Evolutionary conservation across 768 basidiomycete genomes (phyloP).

Genomic region (Inosperma sp.): DNA sequence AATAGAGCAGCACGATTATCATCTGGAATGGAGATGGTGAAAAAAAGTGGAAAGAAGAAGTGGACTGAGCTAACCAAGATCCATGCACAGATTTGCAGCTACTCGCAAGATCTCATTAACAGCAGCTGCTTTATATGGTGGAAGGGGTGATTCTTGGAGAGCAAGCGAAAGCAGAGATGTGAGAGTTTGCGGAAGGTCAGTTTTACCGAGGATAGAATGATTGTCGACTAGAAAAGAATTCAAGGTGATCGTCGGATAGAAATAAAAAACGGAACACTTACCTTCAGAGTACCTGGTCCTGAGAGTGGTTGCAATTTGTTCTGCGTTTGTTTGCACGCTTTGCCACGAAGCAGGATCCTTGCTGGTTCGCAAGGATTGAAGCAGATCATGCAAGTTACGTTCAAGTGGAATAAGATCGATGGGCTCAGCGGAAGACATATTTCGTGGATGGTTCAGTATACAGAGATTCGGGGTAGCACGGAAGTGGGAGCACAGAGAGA

Average conservation of each 20-base stretch:
- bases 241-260: constrained; percentile 12
- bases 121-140: constrained; percentile 45
- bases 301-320: constrained; percentile 57
- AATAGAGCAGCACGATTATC: constrained; percentile 68
- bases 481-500: not conserved
- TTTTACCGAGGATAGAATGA: constrained; percentile 63
- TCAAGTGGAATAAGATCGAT: constrained; percentile 35
- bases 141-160: constrained; percentile 44
- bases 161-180: constrained; percentile 56
- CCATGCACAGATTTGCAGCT: constrained; percentile 79
- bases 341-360: constrained; percentile 43
- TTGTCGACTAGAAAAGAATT: constrained; percentile 56
- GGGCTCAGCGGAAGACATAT: constrained; percentile 17
- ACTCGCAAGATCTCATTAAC: constrained; percentile 71
- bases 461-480: not conserved
- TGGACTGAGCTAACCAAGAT: constrained; percentile 54
- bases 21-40: constrained; percentile 39
- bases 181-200: constrained; percentile 60
- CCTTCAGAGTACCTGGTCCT: constrained; percentile 52
- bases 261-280: constrained; percentile 21
- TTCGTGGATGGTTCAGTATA: not conserved
- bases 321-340: constrained; percentile 47
- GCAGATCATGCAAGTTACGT: constrained; percentile 33
- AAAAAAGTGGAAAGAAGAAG: not conserved
- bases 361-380: constrained; percentile 23